A percentile compares a stretch with the other conserved stretches of the same genome.
These are phyloP conservation scores for Quercus engelmannii DNA, from an alignment of 306 rosid species.

Conservation along the genomic window DNA sequence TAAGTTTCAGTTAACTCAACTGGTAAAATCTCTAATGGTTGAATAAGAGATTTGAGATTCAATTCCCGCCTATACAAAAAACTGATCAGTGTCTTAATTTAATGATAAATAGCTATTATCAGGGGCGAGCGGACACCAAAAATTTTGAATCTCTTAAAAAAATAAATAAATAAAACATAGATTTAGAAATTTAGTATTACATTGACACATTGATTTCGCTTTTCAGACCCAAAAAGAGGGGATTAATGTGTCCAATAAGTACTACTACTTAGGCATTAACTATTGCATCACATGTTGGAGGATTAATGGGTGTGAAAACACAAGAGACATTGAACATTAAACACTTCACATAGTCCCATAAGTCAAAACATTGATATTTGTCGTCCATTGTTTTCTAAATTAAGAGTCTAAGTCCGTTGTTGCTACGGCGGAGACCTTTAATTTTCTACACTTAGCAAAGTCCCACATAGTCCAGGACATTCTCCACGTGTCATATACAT, in stretches of 20 bases:
- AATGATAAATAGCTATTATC: fast-evolving
- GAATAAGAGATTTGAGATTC: fast-evolving
- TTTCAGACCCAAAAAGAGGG: too few species aligned
- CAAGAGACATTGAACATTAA: slow-evolving; percentile 7
- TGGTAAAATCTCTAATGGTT: too few species aligned
- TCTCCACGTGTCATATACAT: slow-evolving; percentile 28
- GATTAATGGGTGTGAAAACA: neutral
- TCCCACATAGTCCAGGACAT: slow-evolving; percentile 26
- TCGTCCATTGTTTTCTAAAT: slow-evolving; percentile 29
- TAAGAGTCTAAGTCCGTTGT: slow-evolving; percentile 59
- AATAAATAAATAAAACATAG: too few species aligned
- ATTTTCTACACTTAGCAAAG: neutral
- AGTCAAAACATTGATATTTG: slow-evolving; percentile 83
- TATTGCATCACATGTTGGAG: neutral
- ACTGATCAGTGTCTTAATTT: fast-evolving
- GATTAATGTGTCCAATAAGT: too few species aligned
- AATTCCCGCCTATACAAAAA: too few species aligned
- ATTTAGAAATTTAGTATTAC: too few species aligned
- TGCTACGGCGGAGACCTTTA: slow-evolving; percentile 57
- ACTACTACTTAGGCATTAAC: too few species aligned
- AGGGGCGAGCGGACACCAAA: fast-evolving
- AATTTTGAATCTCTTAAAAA: too few species aligned
- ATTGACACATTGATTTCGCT: too few species aligned
- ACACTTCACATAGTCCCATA: slow-evolving; percentile 40
- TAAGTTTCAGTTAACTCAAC: too few species aligned